A percentile compares a stretch with the other conserved stretches of the same genome.
Conservation (phyloP, 164 flowering plant genomes). For the Piper betle region DNA sequence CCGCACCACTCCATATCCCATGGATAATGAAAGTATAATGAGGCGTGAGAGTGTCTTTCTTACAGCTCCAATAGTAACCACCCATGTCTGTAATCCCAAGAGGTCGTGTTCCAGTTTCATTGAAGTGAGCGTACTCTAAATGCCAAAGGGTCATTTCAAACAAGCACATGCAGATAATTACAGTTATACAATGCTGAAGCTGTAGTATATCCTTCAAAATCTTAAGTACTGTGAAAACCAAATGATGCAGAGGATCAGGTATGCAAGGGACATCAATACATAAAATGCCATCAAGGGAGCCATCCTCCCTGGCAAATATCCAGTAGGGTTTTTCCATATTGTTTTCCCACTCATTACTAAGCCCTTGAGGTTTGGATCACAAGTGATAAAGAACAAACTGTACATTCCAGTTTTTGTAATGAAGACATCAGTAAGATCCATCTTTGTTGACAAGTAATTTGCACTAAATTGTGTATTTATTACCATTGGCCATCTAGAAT, state of each 20-base stretch:
- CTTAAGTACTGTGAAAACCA: conserved; percentile 78
- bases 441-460: conserved; percentile 23
- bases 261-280: conserved; percentile 57
- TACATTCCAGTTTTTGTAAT: conserved; percentile 89
- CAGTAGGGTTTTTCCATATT: conserved; percentile 81
- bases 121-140: conserved; percentile 64
- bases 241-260: conserved; percentile 40
- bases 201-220: conserved; percentile 68
- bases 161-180: conserved; percentile 68
- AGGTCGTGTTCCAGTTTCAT: conserved; percentile 66
- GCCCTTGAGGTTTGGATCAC: conserved; percentile 82
- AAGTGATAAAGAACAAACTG: conserved; percentile 73
- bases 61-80: conserved; percentile 83
- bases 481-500: conserved; percentile 60
- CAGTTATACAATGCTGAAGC: conserved; percentile 75
- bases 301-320: conserved; percentile 94
- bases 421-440: conserved; percentile 30
- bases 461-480: conserved; percentile 49
- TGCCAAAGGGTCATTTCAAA: conserved; percentile 90
- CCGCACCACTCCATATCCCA: conserved; percentile 95
- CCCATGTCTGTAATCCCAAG: conserved; percentile 75
- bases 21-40: conserved; percentile 71
- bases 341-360: conserved; percentile 70
- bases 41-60: conserved; percentile 76
- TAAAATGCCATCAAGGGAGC: conserved; percentile 78